These are phyloP conservation scores for Colletotrichum limetticola DNA, from an alignment of 2,329 filamentous ascomycete genomes.

Conservation along the genomic window DNA sequence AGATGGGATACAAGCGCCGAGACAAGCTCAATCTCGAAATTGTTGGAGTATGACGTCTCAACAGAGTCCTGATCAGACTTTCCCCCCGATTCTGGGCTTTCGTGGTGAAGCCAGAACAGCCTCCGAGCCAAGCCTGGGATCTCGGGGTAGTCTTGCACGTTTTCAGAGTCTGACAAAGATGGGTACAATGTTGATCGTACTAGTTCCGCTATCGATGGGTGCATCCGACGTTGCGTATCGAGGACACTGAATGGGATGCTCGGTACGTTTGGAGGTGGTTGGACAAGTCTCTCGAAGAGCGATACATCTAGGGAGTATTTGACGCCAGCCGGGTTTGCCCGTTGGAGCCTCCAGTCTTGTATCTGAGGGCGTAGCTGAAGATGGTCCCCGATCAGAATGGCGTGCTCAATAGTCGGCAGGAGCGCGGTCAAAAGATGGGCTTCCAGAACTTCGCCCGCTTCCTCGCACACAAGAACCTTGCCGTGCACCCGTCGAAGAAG, in stretches of 20 bases:
- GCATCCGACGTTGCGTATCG: constrained; percentile 73
- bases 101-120: constrained; percentile 73
- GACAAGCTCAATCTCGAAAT: constrained; percentile 73
- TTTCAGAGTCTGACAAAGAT: constrained; percentile 59
- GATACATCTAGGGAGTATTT: constrained; percentile 68
- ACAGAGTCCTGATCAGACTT: constrained; percentile 41
- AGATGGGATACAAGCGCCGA: constrained; percentile 72
- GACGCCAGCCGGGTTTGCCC: constrained; percentile 57
- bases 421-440: constrained; percentile 69
- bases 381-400: constrained; percentile 73
- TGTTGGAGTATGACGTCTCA: constrained; percentile 63
- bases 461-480: constrained; percentile 73
- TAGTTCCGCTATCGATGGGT: constrained; percentile 69
- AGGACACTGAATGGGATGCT: constrained; percentile 51
- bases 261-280: constrained; percentile 38
- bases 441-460: constrained; percentile 76
- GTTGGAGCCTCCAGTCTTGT: constrained; percentile 63
- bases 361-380: constrained; percentile 69
- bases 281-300: constrained; percentile 69
- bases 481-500: constrained; percentile 58
- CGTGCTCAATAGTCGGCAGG: constrained; percentile 68
- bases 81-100: constrained; percentile 27
- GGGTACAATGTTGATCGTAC: constrained; percentile 69
- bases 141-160: constrained; percentile 51
- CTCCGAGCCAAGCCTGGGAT: constrained; percentile 64